These are phyloP conservation scores for Zymoseptoria pseudotritici DNA, from an alignment of 2,329 filamentous ascomycete species.

Conservation along the genomic window DNA sequence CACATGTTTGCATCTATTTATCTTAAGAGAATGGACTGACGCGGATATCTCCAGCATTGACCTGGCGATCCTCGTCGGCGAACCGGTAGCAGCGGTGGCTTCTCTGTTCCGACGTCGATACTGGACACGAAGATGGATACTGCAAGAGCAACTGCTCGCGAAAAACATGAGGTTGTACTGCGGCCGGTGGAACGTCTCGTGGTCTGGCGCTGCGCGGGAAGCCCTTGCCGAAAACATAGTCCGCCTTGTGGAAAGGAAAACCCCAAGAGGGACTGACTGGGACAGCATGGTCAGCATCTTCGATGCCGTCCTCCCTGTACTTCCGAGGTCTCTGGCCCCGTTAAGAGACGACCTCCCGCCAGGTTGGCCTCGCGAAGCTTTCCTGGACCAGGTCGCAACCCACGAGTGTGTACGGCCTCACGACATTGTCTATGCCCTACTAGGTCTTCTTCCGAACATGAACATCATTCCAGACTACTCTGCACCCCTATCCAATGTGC, in stretches of 20 bases:
- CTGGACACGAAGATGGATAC: slow-evolving; percentile 4
- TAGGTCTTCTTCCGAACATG: slow-evolving; percentile 3
- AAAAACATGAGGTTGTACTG: background rate
- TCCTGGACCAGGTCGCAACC: background rate
- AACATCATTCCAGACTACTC: slow-evolving; percentile 3
- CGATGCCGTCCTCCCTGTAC: too few relatives aligned
- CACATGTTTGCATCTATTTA: background rate
- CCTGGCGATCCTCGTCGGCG: background rate
- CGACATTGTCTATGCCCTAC: slow-evolving; percentile 2
- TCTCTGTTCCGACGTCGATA: slow-evolving; percentile 1
- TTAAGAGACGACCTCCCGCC: too few relatives aligned
- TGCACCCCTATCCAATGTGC: background rate
- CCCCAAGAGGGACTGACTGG: too few relatives aligned
- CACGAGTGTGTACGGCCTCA: slow-evolving; percentile 3
- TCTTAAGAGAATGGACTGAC: background rate
- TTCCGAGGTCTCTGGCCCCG: too few relatives aligned
- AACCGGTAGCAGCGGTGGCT: too few relatives aligned
- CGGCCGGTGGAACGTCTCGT: too few relatives aligned
- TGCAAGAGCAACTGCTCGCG: slow-evolving; percentile 5
- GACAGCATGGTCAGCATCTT: too few relatives aligned
- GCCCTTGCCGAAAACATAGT: too few relatives aligned
- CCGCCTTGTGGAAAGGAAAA: too few relatives aligned
- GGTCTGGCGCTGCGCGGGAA: too few relatives aligned
- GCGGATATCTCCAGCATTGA: background rate
- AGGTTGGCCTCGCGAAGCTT: background rate